Evolutionary conservation across 305 asterid genomes (phyloP).

Genomic region (Caryopteris hybrid): DNA sequence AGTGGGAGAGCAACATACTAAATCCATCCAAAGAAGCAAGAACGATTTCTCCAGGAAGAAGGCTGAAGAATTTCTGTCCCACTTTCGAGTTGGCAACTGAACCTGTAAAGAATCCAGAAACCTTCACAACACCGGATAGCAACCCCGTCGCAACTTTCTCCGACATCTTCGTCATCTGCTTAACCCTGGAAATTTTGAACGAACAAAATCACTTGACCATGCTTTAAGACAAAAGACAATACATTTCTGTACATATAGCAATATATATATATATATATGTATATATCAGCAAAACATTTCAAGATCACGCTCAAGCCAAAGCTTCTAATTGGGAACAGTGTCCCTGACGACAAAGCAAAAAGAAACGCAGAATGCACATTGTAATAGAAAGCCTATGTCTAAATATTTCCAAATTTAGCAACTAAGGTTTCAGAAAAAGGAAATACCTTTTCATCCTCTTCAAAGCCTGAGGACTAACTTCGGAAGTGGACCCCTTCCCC

Average conservation of each 20-base stretch:
- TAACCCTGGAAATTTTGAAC: constrained; percentile 24
- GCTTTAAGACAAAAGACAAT: neutral
- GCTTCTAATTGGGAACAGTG: no score
- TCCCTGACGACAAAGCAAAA: neutral
- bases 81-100: constrained; percentile 68
- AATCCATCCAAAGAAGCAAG: constrained; percentile 96
- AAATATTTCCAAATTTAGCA: neutral
- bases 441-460: constrained; percentile 63
- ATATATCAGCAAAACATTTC: neutral
- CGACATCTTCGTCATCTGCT: constrained; percentile 73
- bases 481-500: constrained; percentile 35
- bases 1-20: constrained; percentile 48
- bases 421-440: neutral
- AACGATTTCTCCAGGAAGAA: constrained; percentile 85
- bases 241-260: neutral
- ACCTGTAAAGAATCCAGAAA: constrained; percentile 75
- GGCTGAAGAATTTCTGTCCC: constrained; percentile 74
- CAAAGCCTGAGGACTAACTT: constrained; percentile 52
- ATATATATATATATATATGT: no score
- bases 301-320: neutral
- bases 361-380: neutral
- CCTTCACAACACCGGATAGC: constrained; percentile 78
- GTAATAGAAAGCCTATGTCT: neutral
- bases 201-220: neutral
- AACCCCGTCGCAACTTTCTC: constrained; percentile 76